Base-by-base conservation (phyloP, 73 alveolate genomes). In the Symbiodinium natans region DNA sequence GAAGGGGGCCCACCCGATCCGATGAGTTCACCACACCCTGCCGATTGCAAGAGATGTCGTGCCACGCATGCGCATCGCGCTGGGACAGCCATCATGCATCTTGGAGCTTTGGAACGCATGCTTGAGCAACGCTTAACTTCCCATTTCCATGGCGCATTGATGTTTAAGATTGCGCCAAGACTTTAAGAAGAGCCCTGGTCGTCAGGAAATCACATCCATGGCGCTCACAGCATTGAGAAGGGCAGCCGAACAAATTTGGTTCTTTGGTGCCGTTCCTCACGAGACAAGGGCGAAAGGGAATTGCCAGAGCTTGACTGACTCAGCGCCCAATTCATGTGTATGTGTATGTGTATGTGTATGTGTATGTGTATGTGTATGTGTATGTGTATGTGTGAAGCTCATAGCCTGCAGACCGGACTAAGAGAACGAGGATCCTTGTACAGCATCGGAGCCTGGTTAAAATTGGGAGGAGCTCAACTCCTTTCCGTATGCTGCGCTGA, bases 251-350 rank as follows among this genome's bases (percentile, higher is more conserved):
- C 89, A 42, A 90, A 90, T 46, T 31, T 90, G 89, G 41, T 90
- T 42, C 88, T 90, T 40, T 90, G 97, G 97, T 90, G 97, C 56
- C 75, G 97, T 77, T 63, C 97, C 8, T 19, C 80, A 4, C 68
- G 15, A 25, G 43, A 23, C 1, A 25, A 38, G 27, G n/a, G 34
- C 11, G 89, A n/a, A 63, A 63, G 80, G 17, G 80, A 29, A n/a
- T 36, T 36, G 80, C 80, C 80, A 23, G 80, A 63, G 80, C 80
- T 63, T 23, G 80, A 63, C 80, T 63, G 80, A 63, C 71, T n/a
- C n/a, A n/a, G n/a, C 71, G 23, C 71, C 3, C 71, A 52, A 29
- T 52, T 52, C 27, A 52, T n/a, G n/a, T n/a, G n/a, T n/a, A n/a
- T n/a, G n/a, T n/a, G n/a, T n/a, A n/a, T n/a, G n/a, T n/a, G n/a